Base-by-base conservation (phyloP, 2,329 filamentous ascomycete species). In the Paracoccidioides lutzii region DNA sequence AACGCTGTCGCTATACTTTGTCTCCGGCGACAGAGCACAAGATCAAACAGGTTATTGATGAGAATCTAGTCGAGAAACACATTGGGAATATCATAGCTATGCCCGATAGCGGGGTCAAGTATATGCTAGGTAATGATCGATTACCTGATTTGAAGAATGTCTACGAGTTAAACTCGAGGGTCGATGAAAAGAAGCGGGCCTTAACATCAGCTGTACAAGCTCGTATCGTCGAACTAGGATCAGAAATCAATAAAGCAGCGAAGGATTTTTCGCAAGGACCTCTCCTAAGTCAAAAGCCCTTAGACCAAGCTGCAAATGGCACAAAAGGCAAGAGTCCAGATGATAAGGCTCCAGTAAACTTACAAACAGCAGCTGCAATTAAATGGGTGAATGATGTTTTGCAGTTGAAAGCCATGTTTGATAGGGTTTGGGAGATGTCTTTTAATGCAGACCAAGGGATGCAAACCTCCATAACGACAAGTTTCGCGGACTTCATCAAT, bases 351-450 rank as follows among this genome's bases (percentile, higher is more conserved):
- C 74, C 80, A 0, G 75, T 84, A 6, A 90, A 88, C 33, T 85
- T 89, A 67, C 85, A 90, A 66, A 97, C 93, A 0, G 80, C 82
- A 0, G 87, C 90, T 1, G 93, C 93, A 0, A 86, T 97, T 63
- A 88, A 87, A 64, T 98, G 93, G 93, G 91, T 97, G 2, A 88
- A 95, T 63, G 90, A 95, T 63, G 87, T 97, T 2, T 75, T 98
- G 50, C 72, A 73, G 15, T 76, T 98, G 33, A 96, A 97, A 70
- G 84, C 87, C 62, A 94, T 93, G 66, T 97, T 95, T 64, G 90
- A 97, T 68, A 78, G 72, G 10, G 80, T 98, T 58, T 90, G 85
- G 81, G 75, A 74, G 44, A 70, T 73, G 9, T 88, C 90, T 45
- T 95, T 97, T 67, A 69, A 78, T 28, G 77, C 80, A 45, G 90